Conservation (phyloP, 768 basidiomycete species). For the Russula vinacea region DNA sequence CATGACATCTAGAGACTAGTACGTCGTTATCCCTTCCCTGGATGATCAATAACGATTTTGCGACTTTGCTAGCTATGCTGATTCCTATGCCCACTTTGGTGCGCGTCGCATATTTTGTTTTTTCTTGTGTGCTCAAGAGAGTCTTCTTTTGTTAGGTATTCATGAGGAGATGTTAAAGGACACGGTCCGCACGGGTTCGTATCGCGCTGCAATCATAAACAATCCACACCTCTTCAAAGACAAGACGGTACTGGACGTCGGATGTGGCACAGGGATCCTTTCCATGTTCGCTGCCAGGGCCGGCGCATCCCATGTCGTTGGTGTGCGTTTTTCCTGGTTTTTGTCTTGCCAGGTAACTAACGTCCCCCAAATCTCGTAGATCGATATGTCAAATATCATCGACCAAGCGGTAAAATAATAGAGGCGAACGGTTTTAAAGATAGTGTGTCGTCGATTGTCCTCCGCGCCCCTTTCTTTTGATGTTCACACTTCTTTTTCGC, state of each 20-base stretch:
- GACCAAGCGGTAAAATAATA: constrained; percentile 98
- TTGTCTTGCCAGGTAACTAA: not conserved
- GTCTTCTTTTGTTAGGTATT: constrained; percentile 58
- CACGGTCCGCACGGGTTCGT: constrained; percentile 88
- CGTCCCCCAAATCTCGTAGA: constrained; percentile 45
- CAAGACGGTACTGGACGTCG: constrained; percentile 96
- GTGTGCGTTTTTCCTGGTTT: constrained; percentile 50
- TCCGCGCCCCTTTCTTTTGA: not conserved
- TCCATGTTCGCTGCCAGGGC: constrained; percentile 98
- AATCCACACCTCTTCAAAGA: constrained; percentile 94
- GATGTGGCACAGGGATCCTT: constrained; percentile 96
- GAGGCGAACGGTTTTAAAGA: constrained; percentile 95
- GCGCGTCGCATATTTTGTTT: constrained; percentile 30
- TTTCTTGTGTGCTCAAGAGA: not conserved
- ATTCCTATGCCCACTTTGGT: constrained; percentile 96
- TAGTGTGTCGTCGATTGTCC: constrained; percentile 52
- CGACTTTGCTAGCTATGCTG: constrained; percentile 68
- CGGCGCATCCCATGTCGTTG: constrained; percentile 90
- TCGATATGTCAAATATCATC: constrained; percentile 99
- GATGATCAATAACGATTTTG: constrained; percentile 13
- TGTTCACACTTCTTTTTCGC: constrained; percentile 13
- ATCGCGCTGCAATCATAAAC: constrained; percentile 91
- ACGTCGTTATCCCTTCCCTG: constrained; percentile 39
- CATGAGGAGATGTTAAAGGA: constrained; percentile 99
- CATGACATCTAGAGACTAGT: constrained; percentile 91